A percentile compares a stretch with the other conserved stretches of the same genome.
Conservation (phyloP, 2,329 filamentous ascomycete genomes). For the Colletotrichum eremochloae region DNA sequence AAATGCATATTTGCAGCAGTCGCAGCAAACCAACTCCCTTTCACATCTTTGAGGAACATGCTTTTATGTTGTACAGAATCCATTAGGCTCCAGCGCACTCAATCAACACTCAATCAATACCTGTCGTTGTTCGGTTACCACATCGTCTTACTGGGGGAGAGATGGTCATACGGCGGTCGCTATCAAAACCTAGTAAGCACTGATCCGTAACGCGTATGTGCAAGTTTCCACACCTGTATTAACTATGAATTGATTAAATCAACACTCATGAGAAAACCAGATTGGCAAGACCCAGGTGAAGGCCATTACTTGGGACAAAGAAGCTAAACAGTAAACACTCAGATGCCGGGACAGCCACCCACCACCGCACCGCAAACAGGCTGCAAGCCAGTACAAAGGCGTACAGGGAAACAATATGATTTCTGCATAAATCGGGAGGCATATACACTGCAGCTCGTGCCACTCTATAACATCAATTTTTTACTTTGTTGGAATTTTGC, state of each 20-base stretch:
- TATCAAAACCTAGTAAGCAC: no score
- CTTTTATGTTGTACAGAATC: neutral
- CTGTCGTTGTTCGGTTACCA: no score
- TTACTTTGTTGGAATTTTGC: neutral
- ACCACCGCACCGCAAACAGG: neutral
- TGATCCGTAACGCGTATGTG: neutral
- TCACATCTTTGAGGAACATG: neutral
- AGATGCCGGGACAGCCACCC: neutral
- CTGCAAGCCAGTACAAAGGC: neutral
- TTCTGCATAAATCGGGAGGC: neutral
- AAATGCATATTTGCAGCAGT: neutral
- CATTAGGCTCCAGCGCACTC: no score
- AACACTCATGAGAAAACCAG: neutral
- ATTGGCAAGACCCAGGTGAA: neutral
- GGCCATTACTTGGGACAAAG: neutral
- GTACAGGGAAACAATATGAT: neutral
- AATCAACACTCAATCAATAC: neutral
- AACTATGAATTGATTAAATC: no score
- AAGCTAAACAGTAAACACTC: no score
- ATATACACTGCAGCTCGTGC: neutral
- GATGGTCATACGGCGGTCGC: neutral
- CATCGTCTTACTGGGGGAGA: neutral
- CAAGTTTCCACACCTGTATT: neutral
- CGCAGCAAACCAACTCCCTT: neutral
- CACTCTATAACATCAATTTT: neutral